A percentile compares a stretch with the other conserved stretches of the same genome.
Conservation (phyloP, 192 early-diverging fungal genomes). For the Mortierella claussenii region DNA sequence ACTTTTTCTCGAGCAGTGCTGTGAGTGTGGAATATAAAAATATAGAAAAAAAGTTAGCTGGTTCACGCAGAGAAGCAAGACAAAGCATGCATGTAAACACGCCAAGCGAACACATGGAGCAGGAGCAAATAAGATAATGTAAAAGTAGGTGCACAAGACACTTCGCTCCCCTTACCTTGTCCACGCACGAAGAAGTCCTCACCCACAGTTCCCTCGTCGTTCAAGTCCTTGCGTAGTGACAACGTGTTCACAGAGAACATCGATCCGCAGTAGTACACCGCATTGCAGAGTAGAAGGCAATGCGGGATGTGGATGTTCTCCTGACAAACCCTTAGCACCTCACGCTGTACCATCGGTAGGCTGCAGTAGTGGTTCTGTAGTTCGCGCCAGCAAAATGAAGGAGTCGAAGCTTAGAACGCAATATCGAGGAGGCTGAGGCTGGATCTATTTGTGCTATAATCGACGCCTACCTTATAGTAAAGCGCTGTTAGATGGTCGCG, state of each 20-base stretch:
- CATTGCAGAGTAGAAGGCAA: slow-evolving; percentile 46
- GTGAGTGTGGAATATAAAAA: no score
- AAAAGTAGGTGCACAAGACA: no score
- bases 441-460: no score
- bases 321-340: slow-evolving; percentile 41
- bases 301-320: slow-evolving; percentile 49
- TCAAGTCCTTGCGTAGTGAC: slow-evolving; percentile 27
- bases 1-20: slow-evolving; percentile 48
- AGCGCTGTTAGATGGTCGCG: slow-evolving; percentile 10
- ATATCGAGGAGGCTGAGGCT: no score
- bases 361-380: slow-evolving; percentile 33
- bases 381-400: not conserved
- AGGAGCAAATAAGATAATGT: not conserved
- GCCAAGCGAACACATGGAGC: no score
- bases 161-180: slow-evolving; percentile 22
- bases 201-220: slow-evolving; percentile 42
- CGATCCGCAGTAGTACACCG: slow-evolving; percentile 41
- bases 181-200: slow-evolving; percentile 45
- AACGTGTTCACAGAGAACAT: slow-evolving; percentile 23
- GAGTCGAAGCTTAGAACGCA: not conserved
- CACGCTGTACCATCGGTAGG: slow-evolving; percentile 46
- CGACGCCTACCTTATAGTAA: slow-evolving; percentile 33
- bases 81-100: no score
- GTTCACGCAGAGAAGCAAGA: no score
- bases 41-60: no score